phyloP scores from a whole-genome alignment of 2,329 filamentous ascomycete species.

The Podosphaera fusca region DNA sequence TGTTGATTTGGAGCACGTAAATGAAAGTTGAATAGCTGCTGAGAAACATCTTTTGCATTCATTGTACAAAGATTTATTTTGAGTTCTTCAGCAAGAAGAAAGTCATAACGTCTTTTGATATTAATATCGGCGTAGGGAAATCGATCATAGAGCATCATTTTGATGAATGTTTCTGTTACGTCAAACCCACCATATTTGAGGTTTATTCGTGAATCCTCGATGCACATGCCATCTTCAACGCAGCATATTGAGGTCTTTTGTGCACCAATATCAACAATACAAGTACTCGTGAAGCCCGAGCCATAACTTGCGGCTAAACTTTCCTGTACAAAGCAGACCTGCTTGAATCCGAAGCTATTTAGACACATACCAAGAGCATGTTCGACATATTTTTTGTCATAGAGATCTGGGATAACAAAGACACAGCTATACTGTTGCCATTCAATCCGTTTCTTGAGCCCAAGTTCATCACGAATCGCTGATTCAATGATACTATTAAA shows the following conservation, averaged over 20 bases:
- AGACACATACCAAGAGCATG: constrained; percentile 67
- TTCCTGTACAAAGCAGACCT: constrained; percentile 87
- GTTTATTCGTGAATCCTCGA: constrained; percentile 88
- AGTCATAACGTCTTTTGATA: constrained; percentile 71
- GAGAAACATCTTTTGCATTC: constrained; percentile 71
- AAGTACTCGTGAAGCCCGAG: constrained; percentile 79
- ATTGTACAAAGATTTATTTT: constrained; percentile 87
- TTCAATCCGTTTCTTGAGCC: constrained; percentile 51
- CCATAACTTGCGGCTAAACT: constrained; percentile 87
- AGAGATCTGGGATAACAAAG: constrained; percentile 91
- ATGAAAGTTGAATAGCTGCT: constrained; percentile 76
- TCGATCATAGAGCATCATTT: constrained; percentile 93
- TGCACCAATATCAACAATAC: constrained; percentile 86
- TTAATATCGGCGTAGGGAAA: constrained; percentile 95
- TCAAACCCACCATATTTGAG: constrained; percentile 84
- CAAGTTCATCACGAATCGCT: constrained; percentile 66
- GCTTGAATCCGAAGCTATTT: constrained; percentile 70
- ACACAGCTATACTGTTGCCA: constrained; percentile 87
- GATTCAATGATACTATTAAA: constrained; percentile 72
- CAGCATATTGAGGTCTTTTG: constrained; percentile 96
- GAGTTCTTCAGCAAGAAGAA: constrained; percentile 77
- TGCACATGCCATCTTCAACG: constrained; percentile 84
- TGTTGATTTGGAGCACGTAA: constrained; percentile 70
- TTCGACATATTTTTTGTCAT: constrained; percentile 82
- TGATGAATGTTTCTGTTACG: constrained; percentile 82